Evolutionary conservation across 805 yeast species (phyloP), one percentile per base, ranked within the genome.

Genomic region (Yarrowia sp.): DNA sequence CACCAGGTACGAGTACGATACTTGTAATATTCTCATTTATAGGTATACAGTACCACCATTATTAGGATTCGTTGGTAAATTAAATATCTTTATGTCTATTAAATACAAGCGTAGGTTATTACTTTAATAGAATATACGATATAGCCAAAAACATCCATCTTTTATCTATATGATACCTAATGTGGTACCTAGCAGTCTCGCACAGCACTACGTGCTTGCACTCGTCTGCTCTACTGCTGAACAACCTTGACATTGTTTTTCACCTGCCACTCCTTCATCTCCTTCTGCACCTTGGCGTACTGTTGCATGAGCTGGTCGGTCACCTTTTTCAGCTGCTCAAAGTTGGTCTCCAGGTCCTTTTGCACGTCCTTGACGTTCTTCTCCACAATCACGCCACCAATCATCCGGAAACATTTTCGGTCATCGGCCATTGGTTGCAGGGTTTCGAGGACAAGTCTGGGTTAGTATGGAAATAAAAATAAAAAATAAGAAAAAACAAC

Each of bases 331-430:
- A 83, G 76, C 65, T 87, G 88, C 10, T 75, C 74, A 22, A 79
- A 71, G 69, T 89, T 91, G 26, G 83, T 79, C 61, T 81, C 79
- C 63, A 91, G 76, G 11, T 86, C 80, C 12, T 86, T 87, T 4
- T 82, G 76, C 4, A 92, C 95, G 43, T 89, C 91, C n/a, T 81
- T 86, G 4, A 91, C 95, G 4, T 86, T 81, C 68, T 89, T 87
- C 72, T 92, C 96, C 17, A 92, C 89, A 33, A 93, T 80, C 3
- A 92, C 96, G 10, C 97, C 96, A 26, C 97, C 98, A 33, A 93
- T 83, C 97, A 95, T 91, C 71, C 96, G 85, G 77, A 85, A 92
- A 72, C 98, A 91, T 72, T 87, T 86, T 67, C 99, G 83, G 49
- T 82, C 85, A 1, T 70, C 67, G 24, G 86, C 85, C 10, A 85